Base-by-base conservation (phyloP, 2,329 filamentous ascomycete genomes). In the Penicillium crustosum region DNA sequence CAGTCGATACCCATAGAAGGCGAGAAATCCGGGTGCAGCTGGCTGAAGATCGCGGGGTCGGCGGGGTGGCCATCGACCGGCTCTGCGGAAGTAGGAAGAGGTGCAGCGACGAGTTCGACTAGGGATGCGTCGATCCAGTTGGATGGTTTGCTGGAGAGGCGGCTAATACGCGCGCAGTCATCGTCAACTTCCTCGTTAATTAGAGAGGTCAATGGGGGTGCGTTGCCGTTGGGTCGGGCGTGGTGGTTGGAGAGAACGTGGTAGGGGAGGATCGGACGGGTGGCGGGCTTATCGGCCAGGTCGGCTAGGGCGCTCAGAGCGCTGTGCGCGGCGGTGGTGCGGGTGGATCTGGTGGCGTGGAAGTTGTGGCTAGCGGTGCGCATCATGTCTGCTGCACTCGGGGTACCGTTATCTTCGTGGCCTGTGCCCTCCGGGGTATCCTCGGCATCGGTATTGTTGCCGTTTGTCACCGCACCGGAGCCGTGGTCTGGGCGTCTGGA, bases 341-440 rank as follows among this genome's bases (percentile, higher is more conserved):
- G 77, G 8, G 78, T 81, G 6, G 77, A 84, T 42, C 72, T 83
- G 68, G 78, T 88, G 73, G 72, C 83, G 75, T 82, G 79, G 65
- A 75, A 76, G 43, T 83, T 85, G 55, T 83, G 82, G 53, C 81
- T 84, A 21, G 83, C 78, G 13, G 83, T 83, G 39, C 86, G 82
- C 50, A 83, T 81, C 85, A 88, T 88, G 53, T 85, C 84, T 5
- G 79, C 72, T 1, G 82, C 72, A 21, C 54, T 60, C 0, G 75
- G 72, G 8, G 77, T 77, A 44, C 73, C 74, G 36, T 74, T 70
- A 38, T 79, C 77, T 55, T 77, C 77, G 23, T 69, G 70, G n/a
- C 70, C 72, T 29, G 74, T 76, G 33, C 69, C 73, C 19, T 75
- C 74, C 23, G 70, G 68, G 6, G 68, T 62, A 41, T 78, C 70